Evolutionary conservation across 2,329 filamentous ascomycete species (phyloP).

Genomic region (Colletotrichum coccodes): DNA sequence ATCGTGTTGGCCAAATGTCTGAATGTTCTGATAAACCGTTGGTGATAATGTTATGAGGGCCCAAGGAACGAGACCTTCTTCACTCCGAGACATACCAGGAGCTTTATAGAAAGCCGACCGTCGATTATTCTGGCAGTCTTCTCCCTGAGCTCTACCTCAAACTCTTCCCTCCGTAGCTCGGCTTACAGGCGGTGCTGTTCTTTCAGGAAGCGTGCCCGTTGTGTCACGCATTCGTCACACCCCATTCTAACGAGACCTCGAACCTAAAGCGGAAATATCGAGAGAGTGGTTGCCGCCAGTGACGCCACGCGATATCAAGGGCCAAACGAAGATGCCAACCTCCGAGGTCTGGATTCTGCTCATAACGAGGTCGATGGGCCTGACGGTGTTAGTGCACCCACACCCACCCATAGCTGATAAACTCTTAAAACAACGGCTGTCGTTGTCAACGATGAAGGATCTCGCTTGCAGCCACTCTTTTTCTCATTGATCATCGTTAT

Average conservation of each 20-base stretch:
- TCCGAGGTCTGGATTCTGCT: not conserved
- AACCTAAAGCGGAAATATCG: slow-evolving; percentile 2
- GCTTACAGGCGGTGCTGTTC: not conserved
- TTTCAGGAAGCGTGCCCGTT: not conserved
- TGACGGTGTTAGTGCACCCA: slow-evolving; percentile 1
- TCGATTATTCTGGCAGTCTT: not conserved
- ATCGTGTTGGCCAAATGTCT: not conserved
- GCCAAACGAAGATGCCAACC: not conserved
- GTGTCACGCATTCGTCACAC: not conserved
- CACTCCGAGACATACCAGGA: not conserved
- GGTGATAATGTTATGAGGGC: not conserved
- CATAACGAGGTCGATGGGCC: not conserved
- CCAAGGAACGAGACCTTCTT: too few relatives aligned
- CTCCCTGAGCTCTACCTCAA: not conserved
- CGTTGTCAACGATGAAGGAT: not conserved
- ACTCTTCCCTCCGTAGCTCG: not conserved
- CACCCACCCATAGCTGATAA: not conserved
- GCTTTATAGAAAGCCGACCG: not conserved
- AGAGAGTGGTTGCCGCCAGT: not conserved
- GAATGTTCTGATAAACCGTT: not conserved
- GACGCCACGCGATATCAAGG: slow-evolving; percentile 8
- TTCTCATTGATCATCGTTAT: not conserved
- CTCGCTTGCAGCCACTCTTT: not conserved
- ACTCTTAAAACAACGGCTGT: not conserved
- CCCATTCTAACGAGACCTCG: not conserved